Conservation (phyloP, 106 monocot species). For the Triglochin maritima region DNA sequence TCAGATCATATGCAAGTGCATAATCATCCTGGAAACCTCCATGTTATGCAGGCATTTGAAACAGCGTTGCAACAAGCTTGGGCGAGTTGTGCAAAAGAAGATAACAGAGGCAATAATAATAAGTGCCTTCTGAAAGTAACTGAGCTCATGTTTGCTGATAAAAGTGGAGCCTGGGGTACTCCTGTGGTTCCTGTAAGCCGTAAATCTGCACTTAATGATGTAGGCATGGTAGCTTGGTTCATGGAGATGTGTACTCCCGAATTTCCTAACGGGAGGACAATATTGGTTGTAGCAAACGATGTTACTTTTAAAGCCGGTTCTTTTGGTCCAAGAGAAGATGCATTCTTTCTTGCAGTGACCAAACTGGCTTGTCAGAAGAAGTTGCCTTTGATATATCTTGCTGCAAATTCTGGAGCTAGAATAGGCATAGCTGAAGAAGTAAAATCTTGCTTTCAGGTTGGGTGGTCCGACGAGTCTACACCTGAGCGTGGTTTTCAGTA, state of each 20-base stretch:
- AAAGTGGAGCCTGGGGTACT: constrained; percentile 56
- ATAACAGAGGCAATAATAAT: constrained; percentile 7
- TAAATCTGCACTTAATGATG: constrained; percentile 56
- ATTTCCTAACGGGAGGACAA: constrained; percentile 68
- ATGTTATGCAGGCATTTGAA: constrained; percentile 66
- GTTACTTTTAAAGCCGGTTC: constrained; percentile 88
- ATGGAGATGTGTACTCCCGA: constrained; percentile 83
- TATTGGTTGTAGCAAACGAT: constrained; percentile 86
- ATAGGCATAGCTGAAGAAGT: constrained; percentile 90
- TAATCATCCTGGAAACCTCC: not conserved
- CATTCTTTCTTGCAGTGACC: constrained; percentile 78
- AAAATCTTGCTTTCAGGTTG: constrained; percentile 69
- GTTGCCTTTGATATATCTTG: constrained; percentile 79
- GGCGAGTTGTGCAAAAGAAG: constrained; percentile 21
- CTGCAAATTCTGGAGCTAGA: constrained; percentile 92
- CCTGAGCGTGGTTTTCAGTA: constrained; percentile 95
- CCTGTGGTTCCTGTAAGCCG: constrained; percentile 48
- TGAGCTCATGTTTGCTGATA: constrained; percentile 73
- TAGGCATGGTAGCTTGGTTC: constrained; percentile 92
- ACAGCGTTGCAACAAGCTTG: constrained; percentile 55
- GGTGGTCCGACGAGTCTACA: constrained; percentile 72
- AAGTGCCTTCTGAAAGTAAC: constrained; percentile 38
- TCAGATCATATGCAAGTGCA: not conserved
- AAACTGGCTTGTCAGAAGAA: constrained; percentile 75
- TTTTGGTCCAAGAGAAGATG: constrained; percentile 92